Evolutionary conservation across 2,329 filamentous ascomycete genomes (phyloP).

Genomic region (Fusarium fujikuroi): DNA sequence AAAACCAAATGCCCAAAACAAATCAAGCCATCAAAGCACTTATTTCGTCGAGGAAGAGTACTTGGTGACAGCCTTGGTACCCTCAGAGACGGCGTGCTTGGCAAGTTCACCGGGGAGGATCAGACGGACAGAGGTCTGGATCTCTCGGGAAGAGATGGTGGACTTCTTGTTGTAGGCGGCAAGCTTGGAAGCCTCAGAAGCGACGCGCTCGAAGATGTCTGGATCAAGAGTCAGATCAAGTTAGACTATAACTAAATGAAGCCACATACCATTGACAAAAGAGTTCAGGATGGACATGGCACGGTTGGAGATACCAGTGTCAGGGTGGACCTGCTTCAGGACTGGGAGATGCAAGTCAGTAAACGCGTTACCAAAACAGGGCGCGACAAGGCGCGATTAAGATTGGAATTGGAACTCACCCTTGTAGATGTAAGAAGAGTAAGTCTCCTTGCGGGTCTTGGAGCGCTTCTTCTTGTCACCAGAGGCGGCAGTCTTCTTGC

Average conservation of each 20-base stretch:
- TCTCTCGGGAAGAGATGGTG: constrained; percentile 98
- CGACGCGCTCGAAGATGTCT: constrained; percentile 99
- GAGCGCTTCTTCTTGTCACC: constrained; percentile 99
- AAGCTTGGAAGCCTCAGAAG: constrained; percentile 98
- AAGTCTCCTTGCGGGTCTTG: constrained; percentile 99
- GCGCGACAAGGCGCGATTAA: constrained; percentile 22
- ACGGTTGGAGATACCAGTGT: constrained; percentile 99
- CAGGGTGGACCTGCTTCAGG: constrained; percentile 99
- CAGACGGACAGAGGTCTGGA: constrained; percentile 97
- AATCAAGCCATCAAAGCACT: constrained; percentile 67
- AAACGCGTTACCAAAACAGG: constrained; percentile 16
- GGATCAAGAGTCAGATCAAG: constrained; percentile 5
- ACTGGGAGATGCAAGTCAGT: constrained; percentile 65
- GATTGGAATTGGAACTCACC: constrained; percentile 66
- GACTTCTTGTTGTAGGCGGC: constrained; percentile 99
- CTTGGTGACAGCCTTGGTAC: constrained; percentile 99
- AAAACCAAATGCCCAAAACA: constrained; percentile 66
- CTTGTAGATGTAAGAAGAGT: constrained; percentile 99
- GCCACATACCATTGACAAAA: constrained; percentile 90
- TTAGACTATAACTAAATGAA: neutral
- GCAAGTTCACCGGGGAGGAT: constrained; percentile 98
- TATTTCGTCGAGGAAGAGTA: constrained; percentile 99
- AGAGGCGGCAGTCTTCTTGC: constrained; percentile 97
- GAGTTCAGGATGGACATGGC: constrained; percentile 99
- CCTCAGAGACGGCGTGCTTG: constrained; percentile 99